Conservation (phyloP, 495 filamentous ascomycete species). For the Penicillium paxilli region DNA sequence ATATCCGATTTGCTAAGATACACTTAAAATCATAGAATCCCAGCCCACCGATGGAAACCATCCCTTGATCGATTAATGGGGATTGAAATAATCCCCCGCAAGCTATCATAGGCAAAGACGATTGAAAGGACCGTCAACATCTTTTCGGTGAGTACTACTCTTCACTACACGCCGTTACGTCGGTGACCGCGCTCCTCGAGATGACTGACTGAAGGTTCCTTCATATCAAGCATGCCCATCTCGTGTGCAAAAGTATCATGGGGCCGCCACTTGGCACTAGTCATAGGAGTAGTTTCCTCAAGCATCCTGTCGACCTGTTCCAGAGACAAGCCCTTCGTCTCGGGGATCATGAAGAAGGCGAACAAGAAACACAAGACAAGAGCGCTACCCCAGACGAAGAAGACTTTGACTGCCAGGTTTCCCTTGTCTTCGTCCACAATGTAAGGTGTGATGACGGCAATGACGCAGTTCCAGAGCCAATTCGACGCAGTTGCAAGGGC, state of each 20-base stretch:
- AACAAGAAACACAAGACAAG: conserved; percentile 64
- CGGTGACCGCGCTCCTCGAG: conserved; percentile 12
- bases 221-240: conserved; percentile 55
- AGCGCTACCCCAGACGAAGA: conserved; percentile 75
- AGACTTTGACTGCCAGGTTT: conserved; percentile 71
- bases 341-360: conserved; percentile 72
- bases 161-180: too few species aligned
- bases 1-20: too few species aligned
- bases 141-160: too few species aligned
- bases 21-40: too few species aligned
- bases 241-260: conserved; percentile 66
- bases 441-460: conserved; percentile 71
- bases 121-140: too few species aligned
- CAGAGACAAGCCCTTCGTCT: conserved; percentile 82
- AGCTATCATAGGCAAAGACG: too few species aligned
- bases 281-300: conserved; percentile 73
- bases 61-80: background rate
- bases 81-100: too few species aligned
- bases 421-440: conserved; percentile 62
- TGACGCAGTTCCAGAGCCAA: conserved; percentile 78
- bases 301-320: conserved; percentile 85
- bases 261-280: conserved; percentile 69
- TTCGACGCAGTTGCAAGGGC: conserved; percentile 76
- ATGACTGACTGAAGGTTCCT: background rate
- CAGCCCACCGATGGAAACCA: too few species aligned